A percentile compares a stretch with the other conserved stretches of the same genome.
phyloP scores from a whole-genome alignment of 306 rosid species.

The Oxytropis ochrocephala region DNA sequence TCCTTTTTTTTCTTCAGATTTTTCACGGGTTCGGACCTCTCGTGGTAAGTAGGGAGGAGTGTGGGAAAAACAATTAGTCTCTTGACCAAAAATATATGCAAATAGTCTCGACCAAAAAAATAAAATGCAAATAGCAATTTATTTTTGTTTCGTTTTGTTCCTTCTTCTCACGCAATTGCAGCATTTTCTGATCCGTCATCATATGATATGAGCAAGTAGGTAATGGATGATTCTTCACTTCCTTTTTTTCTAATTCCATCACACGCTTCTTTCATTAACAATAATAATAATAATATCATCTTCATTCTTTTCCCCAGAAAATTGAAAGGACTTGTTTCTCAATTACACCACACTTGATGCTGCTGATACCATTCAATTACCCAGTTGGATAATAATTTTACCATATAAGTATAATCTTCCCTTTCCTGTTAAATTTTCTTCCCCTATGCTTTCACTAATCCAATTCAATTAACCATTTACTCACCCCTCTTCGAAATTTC shows the following conservation, averaged over 20 bases:
- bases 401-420: no score
- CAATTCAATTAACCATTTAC: neutral
- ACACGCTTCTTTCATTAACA: neutral
- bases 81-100: no score
- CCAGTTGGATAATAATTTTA: no score
- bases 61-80: no score
- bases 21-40: no score
- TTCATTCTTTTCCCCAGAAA: neutral
- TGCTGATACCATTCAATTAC: neutral
- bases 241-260: neutral
- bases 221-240: neutral
- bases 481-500: neutral
- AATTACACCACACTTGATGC: neutral
- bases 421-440: no score
- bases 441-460: neutral
- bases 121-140: neutral
- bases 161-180: neutral
- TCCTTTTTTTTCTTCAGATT: no score
- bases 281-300: neutral
- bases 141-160: neutral
- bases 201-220: neutral
- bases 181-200: neutral
- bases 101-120: no score
- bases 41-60: no score
- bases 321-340: neutral